Base-by-base conservation (phyloP, 345 rosid species). In the Heritiera fomes region DNA sequence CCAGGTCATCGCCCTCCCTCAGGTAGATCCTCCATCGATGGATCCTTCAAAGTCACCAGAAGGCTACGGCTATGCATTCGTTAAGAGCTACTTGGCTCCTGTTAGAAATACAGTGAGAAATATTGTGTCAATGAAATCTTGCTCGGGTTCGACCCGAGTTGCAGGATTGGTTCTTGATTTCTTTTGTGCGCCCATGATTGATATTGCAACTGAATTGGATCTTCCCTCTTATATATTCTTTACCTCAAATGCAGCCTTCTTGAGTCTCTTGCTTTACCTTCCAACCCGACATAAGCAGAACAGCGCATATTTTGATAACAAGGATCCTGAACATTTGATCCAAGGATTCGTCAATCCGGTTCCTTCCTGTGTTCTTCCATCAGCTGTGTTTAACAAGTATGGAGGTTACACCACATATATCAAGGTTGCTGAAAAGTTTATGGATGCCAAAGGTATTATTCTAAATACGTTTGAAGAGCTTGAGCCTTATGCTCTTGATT, bases 211-310 rank as follows among this genome's bases (percentile, higher is more conserved):
- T 8, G 87, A 86, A 8, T 70, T 88, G 50, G 72, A 64, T 50
- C 83, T 90, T n/a, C 90, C 93, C 72, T 88, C 86, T 43, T 90
- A 90, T 81, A 75, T 90, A 14, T 87, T 80, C 76, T 41, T 69
- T 5, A 83, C 91, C 18, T 3, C 59, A 75, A 85, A 75, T 50
- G 82, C 91, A 18, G 83, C 85, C 59, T 76, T 84, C 75, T 69
- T 86, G 60, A 75, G 78, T 74, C 60, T 92, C 78, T 77, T 86
- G 85, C 65, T 80, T 32, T 85, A 88, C 52, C 80, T 85, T 10
- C 86, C 83, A 1, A 63, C 58, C 50, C 79, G 84, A 47, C 87
- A 87, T 66, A 23, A 71, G 20, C 72, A 56, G 71, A 55, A 50
- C 32, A 66, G 40, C 45, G 71, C 80, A 2, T 60, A 47, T 73